Conservation (phyloP, 192 early-diverging fungal species). For the Podila epicladia region DNA sequence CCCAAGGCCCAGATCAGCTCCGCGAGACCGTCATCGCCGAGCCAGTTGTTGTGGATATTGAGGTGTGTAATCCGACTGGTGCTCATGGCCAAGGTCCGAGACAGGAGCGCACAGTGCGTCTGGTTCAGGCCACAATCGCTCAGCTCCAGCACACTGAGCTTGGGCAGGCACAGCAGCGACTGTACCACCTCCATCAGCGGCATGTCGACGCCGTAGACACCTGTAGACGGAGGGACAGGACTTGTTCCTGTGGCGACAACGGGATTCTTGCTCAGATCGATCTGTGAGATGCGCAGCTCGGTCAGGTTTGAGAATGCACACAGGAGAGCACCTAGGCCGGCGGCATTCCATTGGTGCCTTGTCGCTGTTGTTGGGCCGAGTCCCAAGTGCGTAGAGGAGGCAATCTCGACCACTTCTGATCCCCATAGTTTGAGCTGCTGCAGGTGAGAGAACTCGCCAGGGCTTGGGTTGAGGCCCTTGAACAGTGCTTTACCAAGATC, state of each 20-base stretch:
- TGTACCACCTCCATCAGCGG: conserved; percentile 7
- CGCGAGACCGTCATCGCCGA: conserved; percentile 23
- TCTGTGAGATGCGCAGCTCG: conserved; percentile 14
- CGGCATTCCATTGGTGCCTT: background rate
- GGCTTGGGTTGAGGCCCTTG: background rate
- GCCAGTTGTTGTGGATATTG: conserved; percentile 35
- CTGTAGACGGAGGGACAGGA: background rate
- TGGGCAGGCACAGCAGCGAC: conserved; percentile 7
- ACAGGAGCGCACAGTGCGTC: conserved; percentile 2
- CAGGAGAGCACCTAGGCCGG: conserved; percentile 4
- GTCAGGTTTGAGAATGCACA: conserved; percentile 17
- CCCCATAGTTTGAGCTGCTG: conserved; percentile 17
- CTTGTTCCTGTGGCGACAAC: too few species aligned
- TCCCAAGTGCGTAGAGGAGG: background rate
- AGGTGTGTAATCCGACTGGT: conserved; percentile 22
- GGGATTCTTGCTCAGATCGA: conserved; percentile 7
- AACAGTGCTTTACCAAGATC: conserved; percentile 14
- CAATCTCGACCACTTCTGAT: background rate
- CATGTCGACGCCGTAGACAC: background rate
- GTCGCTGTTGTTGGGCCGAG: background rate
- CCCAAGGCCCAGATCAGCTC: conserved; percentile 23
- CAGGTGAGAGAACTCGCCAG: conserved; percentile 17
- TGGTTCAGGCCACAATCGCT: conserved; percentile 14
- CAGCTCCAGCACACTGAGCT: conserved; percentile 9
- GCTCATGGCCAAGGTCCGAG: background rate